Percentiles rank a stretch among this genome's conserved stretches.
phyloP scores from a whole-genome alignment of 2,329 filamentous ascomycete genomes.

The Rhynchosporium secalis region DNA sequence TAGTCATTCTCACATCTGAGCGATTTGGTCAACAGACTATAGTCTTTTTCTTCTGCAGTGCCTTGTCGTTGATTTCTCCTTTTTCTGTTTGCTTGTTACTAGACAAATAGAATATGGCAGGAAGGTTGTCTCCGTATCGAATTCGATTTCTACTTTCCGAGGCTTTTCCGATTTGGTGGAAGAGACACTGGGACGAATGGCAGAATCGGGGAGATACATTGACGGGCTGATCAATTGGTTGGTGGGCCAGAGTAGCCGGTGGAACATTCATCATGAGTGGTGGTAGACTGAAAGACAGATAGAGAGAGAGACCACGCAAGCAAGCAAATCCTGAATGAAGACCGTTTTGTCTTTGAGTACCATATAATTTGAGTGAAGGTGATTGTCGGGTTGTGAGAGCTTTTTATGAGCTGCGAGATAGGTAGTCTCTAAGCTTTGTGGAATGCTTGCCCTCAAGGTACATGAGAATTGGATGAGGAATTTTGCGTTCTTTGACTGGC shows the following conservation, averaged over 20 bases:
- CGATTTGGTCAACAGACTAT: slow-evolving; percentile 37
- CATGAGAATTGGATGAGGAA: no score
- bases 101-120: slow-evolving; percentile 34
- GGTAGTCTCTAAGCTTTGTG: no score
- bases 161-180: slow-evolving; percentile 3
- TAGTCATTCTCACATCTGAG: slow-evolving; percentile 38
- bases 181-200: slow-evolving; percentile 18
- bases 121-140: slow-evolving; percentile 29
- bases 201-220: slow-evolving; percentile 13
- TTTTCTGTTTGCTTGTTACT: slow-evolving; percentile 21
- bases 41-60: slow-evolving; percentile 33
- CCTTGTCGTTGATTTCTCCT: neutral
- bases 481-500: no score
- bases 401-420: neutral
- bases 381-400: neutral
- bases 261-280: neutral
- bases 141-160: slow-evolving; percentile 1
- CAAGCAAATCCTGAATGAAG: slow-evolving; percentile 18
- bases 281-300: neutral
- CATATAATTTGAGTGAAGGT: neutral
- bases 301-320: slow-evolving; percentile 10
- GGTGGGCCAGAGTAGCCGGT: slow-evolving; percentile 29
- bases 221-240: slow-evolving; percentile 21
- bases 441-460: no score
- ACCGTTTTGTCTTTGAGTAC: slow-evolving; percentile 22